Percentiles rank a stretch among this genome's conserved stretches.
phyloP scores from a whole-genome alignment of 1,284 basidiomycete genomes.

The Boletus smithii region DNA sequence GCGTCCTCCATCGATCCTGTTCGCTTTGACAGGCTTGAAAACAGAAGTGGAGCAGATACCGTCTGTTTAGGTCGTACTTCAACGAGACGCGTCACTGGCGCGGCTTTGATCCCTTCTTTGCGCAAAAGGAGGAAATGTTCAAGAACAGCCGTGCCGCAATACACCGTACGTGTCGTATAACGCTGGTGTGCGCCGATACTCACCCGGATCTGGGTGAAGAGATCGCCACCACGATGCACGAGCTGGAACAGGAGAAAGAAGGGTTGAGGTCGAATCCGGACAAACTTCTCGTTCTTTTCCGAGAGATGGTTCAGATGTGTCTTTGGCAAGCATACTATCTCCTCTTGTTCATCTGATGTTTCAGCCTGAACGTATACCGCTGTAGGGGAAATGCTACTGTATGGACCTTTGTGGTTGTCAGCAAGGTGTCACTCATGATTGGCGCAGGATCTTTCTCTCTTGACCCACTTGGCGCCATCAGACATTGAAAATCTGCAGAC shows the following conservation, averaged over 20 bases:
- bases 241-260: slow-evolving; percentile 52
- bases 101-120: slow-evolving; percentile 81
- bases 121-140: slow-evolving; percentile 83
- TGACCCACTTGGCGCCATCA: slow-evolving; percentile 74
- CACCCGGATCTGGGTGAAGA: slow-evolving; percentile 39
- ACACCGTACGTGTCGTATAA: slow-evolving; percentile 48
- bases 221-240: slow-evolving; percentile 66
- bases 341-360: not conserved
- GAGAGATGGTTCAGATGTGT: slow-evolving; percentile 86
- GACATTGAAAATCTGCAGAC: slow-evolving; percentile 85
- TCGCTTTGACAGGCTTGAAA: not conserved
- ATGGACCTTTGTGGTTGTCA: slow-evolving; percentile 10
- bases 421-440: slow-evolving; percentile 4
- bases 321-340: slow-evolving; percentile 56
- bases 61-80: slow-evolving; percentile 77
- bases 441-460: slow-evolving; percentile 72
- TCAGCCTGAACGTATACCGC: not conserved
- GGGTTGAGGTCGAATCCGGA: slow-evolving; percentile 44
- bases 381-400: slow-evolving; percentile 81
- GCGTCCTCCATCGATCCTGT: slow-evolving; percentile 19
- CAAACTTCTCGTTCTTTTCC: slow-evolving; percentile 65
- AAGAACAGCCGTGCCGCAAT: slow-evolving; percentile 77
- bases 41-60: slow-evolving; percentile 58
- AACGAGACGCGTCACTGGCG: slow-evolving; percentile 71
- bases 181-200: not conserved